Conservation (phyloP, 768 basidiomycete genomes). For the Solioccasus polychromus region DNA sequence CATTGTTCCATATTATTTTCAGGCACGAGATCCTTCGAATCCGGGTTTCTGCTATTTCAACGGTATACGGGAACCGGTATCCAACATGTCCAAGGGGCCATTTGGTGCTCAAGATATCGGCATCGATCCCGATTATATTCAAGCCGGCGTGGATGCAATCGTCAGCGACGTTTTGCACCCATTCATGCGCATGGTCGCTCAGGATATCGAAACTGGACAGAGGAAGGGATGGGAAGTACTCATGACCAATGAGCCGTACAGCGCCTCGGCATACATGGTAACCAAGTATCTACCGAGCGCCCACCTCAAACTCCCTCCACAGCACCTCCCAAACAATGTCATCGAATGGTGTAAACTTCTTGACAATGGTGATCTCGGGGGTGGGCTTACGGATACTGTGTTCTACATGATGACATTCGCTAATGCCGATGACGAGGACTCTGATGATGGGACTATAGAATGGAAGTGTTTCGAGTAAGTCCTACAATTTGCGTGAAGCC, state of each 20-base stretch:
- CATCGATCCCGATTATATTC: slow-evolving; percentile 7
- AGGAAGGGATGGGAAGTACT: slow-evolving; percentile 25
- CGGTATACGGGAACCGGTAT: slow-evolving; percentile 1
- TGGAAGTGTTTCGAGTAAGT: slow-evolving; percentile 34
- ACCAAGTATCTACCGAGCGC: slow-evolving; percentile 25
- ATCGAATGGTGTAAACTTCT: slow-evolving; percentile 28
- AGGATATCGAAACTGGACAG: slow-evolving; percentile 14
- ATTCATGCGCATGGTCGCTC: slow-evolving; percentile 18
- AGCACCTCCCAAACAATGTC: slow-evolving; percentile 16
- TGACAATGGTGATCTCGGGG: too few species aligned
- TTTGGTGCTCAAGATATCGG: slow-evolving; percentile 9
- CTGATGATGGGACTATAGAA: slow-evolving; percentile 16
- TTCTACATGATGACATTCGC: slow-evolving; percentile 30
- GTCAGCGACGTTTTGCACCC: slow-evolving; percentile 16
- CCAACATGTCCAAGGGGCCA: background rate
- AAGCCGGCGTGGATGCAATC: slow-evolving; percentile 19
- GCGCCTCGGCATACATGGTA: slow-evolving; percentile 26
- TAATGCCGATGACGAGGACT: background rate
- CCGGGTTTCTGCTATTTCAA: too few species aligned
- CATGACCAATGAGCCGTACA: slow-evolving; percentile 29
- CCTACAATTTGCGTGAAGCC: background rate
- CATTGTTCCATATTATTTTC: too few species aligned
- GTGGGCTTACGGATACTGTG: slow-evolving; percentile 24
- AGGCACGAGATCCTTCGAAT: too few species aligned
- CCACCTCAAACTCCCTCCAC: slow-evolving; percentile 14